Conservation (phyloP, 257 asterid species). For the Gentiana straminea region DNA sequence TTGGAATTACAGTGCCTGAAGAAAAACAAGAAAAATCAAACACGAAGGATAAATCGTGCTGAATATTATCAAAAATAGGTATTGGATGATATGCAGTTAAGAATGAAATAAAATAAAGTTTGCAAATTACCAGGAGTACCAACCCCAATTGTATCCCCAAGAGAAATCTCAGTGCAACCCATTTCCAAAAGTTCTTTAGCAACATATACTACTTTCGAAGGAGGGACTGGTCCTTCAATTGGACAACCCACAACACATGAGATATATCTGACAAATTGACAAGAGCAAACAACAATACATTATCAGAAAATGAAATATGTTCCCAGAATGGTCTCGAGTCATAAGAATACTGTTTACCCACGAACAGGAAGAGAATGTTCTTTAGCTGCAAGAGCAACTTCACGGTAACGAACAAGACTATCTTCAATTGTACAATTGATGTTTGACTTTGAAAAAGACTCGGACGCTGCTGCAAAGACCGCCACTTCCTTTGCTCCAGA, state of each 20-base stretch:
- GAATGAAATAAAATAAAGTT: neutral
- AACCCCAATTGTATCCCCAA: conserved; percentile 91
- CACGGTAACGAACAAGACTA: conserved; percentile 67
- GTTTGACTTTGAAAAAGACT: conserved; percentile 75
- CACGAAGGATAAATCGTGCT: neutral
- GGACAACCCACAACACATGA: conserved; percentile 98
- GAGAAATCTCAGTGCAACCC: conserved; percentile 94
- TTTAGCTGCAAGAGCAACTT: conserved; percentile 71
- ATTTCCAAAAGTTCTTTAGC: conserved; percentile 69
- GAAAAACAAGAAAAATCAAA: neutral
- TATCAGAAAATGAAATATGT: neutral
- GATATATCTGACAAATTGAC: conserved; percentile 49
- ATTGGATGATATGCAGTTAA: neutral
- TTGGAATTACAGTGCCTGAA: conserved; percentile 71
- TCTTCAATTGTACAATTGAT: conserved; percentile 77
- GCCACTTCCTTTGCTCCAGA: conserved; percentile 96
- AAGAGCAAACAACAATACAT: too few species aligned
- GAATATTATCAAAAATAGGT: neutral
- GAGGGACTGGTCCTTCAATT: conserved; percentile 79
- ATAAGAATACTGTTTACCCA: conserved; percentile 35
- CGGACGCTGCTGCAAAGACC: conserved; percentile 88
- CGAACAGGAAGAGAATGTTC: conserved; percentile 58
- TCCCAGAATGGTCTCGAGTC: neutral
- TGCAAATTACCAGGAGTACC: conserved; percentile 82
- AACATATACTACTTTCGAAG: conserved; percentile 73